Conservation (phyloP, 306 rosid species). For the Betula pendula region DNA sequence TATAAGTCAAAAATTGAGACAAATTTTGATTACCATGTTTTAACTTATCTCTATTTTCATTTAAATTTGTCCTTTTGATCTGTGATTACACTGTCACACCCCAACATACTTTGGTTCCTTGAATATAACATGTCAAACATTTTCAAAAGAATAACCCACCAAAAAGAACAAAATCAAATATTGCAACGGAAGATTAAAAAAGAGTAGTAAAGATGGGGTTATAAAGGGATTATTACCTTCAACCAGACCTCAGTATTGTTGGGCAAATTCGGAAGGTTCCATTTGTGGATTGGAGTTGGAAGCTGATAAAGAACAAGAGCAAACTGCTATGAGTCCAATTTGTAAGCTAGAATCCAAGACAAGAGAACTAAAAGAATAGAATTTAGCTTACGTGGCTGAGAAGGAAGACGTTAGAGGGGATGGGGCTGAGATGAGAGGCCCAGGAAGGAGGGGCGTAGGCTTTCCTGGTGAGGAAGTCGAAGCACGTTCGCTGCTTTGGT, state of each 20-base stretch:
- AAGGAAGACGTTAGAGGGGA: slow-evolving; percentile 69
- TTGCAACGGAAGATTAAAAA: not conserved
- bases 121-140: no score
- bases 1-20: no score
- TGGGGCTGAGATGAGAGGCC: slow-evolving; percentile 76
- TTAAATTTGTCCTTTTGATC: no score
- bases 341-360: not conserved
- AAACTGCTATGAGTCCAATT: slow-evolving; percentile 6
- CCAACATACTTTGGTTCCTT: no score
- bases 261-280: slow-evolving; percentile 93
- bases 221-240: slow-evolving; percentile 43
- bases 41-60: no score
- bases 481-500: slow-evolving; percentile 8
- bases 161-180: not conserved
- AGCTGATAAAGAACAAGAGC: slow-evolving; percentile 38
- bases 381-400: slow-evolving; percentile 61
- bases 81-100: no score
- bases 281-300: slow-evolving; percentile 95
- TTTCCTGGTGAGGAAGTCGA: slow-evolving; percentile 52
- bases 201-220: no score
- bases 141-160: not conserved
- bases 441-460: slow-evolving; percentile 74
- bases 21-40: no score
- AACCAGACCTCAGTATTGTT: slow-evolving; percentile 72
- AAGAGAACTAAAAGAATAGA: not conserved